Conservation (phyloP, 495 filamentous ascomycete genomes). For the Trichoderma asperelloides region DNA sequence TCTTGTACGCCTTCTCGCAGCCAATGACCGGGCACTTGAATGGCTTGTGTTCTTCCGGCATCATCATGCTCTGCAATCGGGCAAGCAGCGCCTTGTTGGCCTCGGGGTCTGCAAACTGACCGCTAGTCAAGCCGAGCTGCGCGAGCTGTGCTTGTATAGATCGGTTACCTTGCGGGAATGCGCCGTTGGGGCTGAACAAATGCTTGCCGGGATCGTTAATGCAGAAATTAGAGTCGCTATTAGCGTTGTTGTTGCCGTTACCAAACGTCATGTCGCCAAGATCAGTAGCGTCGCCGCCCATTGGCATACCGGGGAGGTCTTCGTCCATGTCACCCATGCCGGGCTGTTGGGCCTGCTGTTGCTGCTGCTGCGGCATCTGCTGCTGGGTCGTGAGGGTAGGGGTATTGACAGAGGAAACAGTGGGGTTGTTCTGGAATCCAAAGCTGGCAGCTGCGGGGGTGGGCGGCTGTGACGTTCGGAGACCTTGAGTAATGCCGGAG, state of each 20-base stretch:
- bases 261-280: constrained; percentile 20
- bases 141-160: constrained; percentile 54
- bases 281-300: constrained; percentile 19
- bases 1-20: constrained; percentile 99
- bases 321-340: constrained; percentile 43
- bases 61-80: constrained; percentile 27
- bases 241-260: constrained; percentile 16
- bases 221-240: constrained; percentile 37
- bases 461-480: constrained; percentile 75
- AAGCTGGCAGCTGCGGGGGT: constrained; percentile 70
- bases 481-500: constrained; percentile 57
- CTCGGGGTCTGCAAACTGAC: constrained; percentile 12
- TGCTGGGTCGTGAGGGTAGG: constrained; percentile 70
- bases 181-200: constrained; percentile 77
- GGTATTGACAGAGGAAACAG: constrained; percentile 95
- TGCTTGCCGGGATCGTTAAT: constrained; percentile 96
- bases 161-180: constrained; percentile 65
- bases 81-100: constrained; percentile 10
- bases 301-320: constrained; percentile 51
- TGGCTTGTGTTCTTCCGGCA: constrained; percentile 76
- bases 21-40: constrained; percentile 97
- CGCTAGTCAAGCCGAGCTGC: constrained; percentile 18
- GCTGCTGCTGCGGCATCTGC: constrained; percentile 27
- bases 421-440: constrained; percentile 85
- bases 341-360: constrained; percentile 35